These are phyloP conservation scores for Aspergillus sp. DNA, from an alignment of 2,329 filamentous ascomycete genomes.

Conservation along the genomic window DNA sequence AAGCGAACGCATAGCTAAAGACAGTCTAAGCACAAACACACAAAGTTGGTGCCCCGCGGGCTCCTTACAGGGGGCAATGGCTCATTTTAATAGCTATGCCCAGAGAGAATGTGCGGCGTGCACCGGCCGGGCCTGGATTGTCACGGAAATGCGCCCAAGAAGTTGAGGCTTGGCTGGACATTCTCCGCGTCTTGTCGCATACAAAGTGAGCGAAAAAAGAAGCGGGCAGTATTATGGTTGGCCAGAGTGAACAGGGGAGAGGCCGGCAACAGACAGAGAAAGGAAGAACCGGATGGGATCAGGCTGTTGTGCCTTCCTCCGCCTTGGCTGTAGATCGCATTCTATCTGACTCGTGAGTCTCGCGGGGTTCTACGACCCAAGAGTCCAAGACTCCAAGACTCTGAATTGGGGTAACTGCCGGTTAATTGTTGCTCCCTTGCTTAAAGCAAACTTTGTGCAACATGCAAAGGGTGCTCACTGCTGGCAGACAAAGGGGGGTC, in stretches of 20 bases:
- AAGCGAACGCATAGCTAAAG: not conserved
- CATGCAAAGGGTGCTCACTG: too few species aligned
- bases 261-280: too few species aligned
- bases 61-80: too few species aligned
- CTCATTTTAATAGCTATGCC: too few species aligned
- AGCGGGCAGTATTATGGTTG: not conserved
- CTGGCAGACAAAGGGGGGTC: too few species aligned
- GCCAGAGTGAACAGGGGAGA: not conserved
- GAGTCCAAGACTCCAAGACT: not conserved
- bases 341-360: not conserved
- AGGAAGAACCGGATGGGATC: too few species aligned
- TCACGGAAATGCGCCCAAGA: not conserved
- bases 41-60: too few species aligned
- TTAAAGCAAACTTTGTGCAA: too few species aligned
- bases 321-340: slow-evolving; percentile 10
- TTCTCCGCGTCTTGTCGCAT: not conserved
- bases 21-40: too few species aligned
- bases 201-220: too few species aligned
- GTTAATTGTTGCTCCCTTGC: too few species aligned
- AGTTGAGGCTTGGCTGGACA: not conserved
- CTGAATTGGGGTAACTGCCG: too few species aligned
- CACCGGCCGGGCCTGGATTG: not conserved
- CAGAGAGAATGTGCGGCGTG: not conserved
- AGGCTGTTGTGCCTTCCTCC: not conserved
- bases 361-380: slow-evolving; percentile 6